Base-by-base conservation (phyloP, 805 yeast genomes). In the Cyberlindnera meyerae region DNA sequence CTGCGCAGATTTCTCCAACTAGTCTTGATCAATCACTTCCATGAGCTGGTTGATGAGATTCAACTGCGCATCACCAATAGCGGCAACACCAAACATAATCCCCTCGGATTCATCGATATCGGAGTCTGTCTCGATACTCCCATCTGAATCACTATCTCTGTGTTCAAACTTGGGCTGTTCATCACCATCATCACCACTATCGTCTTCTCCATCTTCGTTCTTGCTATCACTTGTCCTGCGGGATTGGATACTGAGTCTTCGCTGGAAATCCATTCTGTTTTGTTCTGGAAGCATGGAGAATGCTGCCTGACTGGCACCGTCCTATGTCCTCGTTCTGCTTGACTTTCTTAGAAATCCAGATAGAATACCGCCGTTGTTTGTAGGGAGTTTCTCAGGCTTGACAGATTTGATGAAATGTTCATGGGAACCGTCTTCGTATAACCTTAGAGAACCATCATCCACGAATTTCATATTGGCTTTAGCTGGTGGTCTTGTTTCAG, bases 1-100 rank as follows among this genome's bases (percentile, higher is more conserved):
- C n/a, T n/a, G n/a, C n/a, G n/a, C n/a, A n/a, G n/a, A n/a, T n/a
- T 20, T 8, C 13, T 18, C 13, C 14, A 47, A 51, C 26, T 50
- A 52, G 21, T 39, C 66, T 36, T 63, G 61, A 35, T 70, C 70
- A 34, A 74, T 74, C 42, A 63, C 68, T 12, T 64, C 70, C 29
- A 70, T 63, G 46, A 75, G 55, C 31, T 64, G 60, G 43, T 71
- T 69, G 35, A 74, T 75, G 40, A 74, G 49, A 26, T 62, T 62
- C 31, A 73, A 58, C 44, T 74, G 78, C 11, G 65, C 63, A 24
- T 64, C 64, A 18, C 77, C 77, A 24, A 75, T 73, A 2, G 75
- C 75, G 1, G 72, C 66, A 9, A 25, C 24, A 3, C 28, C 30
- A 7, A 39, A 33, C 18, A 55, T 48, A 7, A 37, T 26, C 1